These are phyloP conservation scores for Aphanomyces euteiches DNA, from an alignment of 352 stramenopile species.

Conservation along the genomic window DNA sequence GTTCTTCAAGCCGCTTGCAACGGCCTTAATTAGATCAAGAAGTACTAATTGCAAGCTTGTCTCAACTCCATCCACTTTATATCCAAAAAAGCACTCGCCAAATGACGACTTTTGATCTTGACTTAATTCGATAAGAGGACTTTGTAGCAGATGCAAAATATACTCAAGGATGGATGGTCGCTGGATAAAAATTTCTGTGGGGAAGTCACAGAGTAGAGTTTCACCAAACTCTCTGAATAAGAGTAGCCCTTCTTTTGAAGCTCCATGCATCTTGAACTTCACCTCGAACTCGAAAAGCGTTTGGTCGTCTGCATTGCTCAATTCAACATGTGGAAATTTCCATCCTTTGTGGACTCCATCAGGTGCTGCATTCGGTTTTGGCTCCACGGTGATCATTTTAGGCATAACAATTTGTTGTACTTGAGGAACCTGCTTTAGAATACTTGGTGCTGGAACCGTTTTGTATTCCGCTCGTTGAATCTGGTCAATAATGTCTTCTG, in stretches of 20 bases:
- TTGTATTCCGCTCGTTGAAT: not conserved
- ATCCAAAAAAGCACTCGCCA: conserved; percentile 9
- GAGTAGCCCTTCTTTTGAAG: conserved; percentile 45
- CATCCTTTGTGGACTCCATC: conserved; percentile 39
- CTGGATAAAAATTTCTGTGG: conserved; percentile 63
- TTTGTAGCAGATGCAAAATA: conserved; percentile 57
- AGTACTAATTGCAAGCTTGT: not conserved
- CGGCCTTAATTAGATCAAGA: not conserved
- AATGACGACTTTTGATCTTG: not conserved
- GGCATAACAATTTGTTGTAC: no score
- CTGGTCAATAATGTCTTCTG: not conserved
- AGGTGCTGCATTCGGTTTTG: no score
- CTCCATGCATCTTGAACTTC: conserved; percentile 52
- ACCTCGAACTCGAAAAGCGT: conserved; percentile 78
- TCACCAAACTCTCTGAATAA: conserved; percentile 51
- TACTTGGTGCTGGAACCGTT: no score
- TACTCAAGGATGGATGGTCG: conserved; percentile 53
- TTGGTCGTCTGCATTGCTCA: conserved; percentile 62
- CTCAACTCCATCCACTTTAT: not conserved
- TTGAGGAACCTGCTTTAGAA: no score
- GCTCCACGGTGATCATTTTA: no score
- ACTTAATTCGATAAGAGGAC: conserved; percentile 46
- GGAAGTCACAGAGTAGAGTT: conserved; percentile 61
- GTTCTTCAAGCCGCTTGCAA: not conserved
- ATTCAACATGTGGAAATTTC: conserved; percentile 49